phyloP scores from a whole-genome alignment of 495 filamentous ascomycete genomes.

The Talaromyces adpressus region DNA sequence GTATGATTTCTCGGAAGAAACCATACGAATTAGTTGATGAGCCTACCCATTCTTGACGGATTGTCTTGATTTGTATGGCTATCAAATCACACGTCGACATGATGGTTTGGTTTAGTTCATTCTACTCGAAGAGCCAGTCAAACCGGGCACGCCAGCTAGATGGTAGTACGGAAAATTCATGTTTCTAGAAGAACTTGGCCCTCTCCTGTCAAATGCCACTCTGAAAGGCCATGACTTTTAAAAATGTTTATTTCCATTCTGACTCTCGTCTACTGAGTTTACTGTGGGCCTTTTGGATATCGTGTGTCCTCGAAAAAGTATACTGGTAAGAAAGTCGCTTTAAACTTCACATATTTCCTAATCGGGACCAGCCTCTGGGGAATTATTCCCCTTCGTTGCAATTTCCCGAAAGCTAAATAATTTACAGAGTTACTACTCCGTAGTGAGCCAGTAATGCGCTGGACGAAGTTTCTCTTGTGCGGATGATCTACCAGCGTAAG shows the following conservation, averaged over 20 bases:
- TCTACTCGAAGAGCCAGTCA: not conserved
- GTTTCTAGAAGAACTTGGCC: not conserved
- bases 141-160: not conserved
- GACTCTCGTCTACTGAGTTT: not conserved
- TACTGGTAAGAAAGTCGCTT: not conserved
- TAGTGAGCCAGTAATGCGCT: not conserved
- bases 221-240: not conserved
- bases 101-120: not conserved
- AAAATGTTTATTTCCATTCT: not conserved
- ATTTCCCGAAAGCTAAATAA: not conserved
- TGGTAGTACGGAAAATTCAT: not conserved
- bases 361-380: not conserved
- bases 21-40: not conserved
- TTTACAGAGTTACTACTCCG: not conserved
- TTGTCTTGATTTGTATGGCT: not conserved
- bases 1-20: not conserved
- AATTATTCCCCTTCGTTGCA: not conserved
- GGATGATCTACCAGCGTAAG: not conserved
- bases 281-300: not conserved
- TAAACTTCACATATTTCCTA: not conserved
- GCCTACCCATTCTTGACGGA: not conserved
- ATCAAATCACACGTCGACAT: not conserved
- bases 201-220: not conserved
- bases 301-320: not conserved
- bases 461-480: not conserved